Base-by-base conservation (phyloP, 1,284 basidiomycete genomes). In the Cutaneotrichosporon daszewskae region DNA sequence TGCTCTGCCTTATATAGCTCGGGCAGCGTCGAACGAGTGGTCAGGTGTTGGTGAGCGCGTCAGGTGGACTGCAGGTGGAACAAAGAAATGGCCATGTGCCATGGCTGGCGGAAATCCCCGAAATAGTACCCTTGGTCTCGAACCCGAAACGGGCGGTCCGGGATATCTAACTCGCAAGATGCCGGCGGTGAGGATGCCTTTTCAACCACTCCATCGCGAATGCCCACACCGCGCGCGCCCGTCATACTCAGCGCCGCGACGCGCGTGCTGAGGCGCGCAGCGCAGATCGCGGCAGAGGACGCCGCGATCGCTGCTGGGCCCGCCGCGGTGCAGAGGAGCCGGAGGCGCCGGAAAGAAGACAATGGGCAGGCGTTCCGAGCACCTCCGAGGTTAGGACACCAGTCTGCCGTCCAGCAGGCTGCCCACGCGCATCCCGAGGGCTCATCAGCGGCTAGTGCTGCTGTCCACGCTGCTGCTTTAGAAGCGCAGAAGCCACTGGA, bases 221-320 rank as follows among this genome's bases (percentile, higher is more conserved):
- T 40, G 38, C 38, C 38, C 22, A n/a, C 38, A 3, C 38, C 20
- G 3, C 37, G 23, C 26, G 33, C 20, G 2, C 40, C 40, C 17
- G 40, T 28, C 25, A 20, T 47, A 26, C 32, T 46, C 20, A 17
- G 33, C 16, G 59, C 63, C 7, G 59, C 58, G 13, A 45, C 64
- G 11, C 50, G 68, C 27, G 68, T 71, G 9, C 28, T 62, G 16
- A 58, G 63, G n/a, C 57, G 68, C 26, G 54, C 67, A 20, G 60
- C 60, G 5, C 49, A 60, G 10, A 64, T 69, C n/a, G 64, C 67
- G 50, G 44, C 62, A 8, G 68, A 68, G 42, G 64, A 68, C 42
- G 59, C 57, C 4, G 59, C 40, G 10, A 33, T 27, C 25, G 40
- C 33, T 5, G 40, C 40, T 18, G 40, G 40, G 9, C 40, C 39